Percentiles rank a stretch among this genome's conserved stretches.
Evolutionary conservation across 768 basidiomycete genomes (phyloP).

Genomic region (Hortiboletus flavorubellus): DNA sequence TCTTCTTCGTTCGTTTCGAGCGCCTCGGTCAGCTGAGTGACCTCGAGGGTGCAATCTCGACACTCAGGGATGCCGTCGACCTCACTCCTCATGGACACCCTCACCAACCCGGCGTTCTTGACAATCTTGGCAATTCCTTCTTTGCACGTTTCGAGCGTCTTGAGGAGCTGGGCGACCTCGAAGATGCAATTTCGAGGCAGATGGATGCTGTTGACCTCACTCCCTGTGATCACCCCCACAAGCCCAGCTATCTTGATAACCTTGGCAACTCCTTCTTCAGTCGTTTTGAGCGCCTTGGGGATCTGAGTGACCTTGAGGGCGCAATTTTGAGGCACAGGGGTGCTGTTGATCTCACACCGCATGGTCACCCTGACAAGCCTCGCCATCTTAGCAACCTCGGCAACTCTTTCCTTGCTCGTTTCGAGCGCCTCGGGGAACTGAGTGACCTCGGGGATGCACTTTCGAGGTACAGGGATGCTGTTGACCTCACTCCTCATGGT

Average conservation of each 20-base stretch:
- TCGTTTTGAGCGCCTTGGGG: background rate
- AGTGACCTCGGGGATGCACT: background rate
- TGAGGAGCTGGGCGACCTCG: background rate
- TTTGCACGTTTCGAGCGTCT: background rate
- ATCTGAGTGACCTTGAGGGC: background rate
- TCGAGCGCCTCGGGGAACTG: background rate
- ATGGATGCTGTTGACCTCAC: background rate
- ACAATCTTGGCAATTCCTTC: background rate
- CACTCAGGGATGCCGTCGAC: background rate
- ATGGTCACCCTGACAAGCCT: background rate
- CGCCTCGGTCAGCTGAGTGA: too few relatives aligned
- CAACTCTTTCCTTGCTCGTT: background rate
- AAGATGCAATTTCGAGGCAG: background rate
- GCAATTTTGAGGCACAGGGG: background rate
- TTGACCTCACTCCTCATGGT: too few relatives aligned
- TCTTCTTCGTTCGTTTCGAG: too few relatives aligned
- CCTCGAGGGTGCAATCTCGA: too few relatives aligned
- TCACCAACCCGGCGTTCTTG: background rate
- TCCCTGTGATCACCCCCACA: background rate
- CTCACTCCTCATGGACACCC: background rate
- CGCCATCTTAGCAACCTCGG: background rate
- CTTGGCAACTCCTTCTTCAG: background rate
- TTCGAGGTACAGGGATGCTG: background rate
- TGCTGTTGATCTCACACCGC: background rate
- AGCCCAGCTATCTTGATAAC: background rate